Conservation (phyloP, 169 alveolate genomes). For the Plasmodium adleri region DNA sequence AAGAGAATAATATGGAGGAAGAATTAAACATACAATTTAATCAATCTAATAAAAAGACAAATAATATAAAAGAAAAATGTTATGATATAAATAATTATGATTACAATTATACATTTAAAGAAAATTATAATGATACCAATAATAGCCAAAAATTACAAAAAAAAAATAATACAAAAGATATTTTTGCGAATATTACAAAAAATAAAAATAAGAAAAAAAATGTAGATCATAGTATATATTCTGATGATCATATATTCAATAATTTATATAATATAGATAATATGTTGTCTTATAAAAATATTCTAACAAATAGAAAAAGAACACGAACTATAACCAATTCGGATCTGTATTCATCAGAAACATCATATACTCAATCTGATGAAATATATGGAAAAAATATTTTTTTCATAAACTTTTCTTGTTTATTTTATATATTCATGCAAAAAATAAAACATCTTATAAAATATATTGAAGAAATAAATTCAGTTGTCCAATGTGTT, state of each 20-base stretch:
- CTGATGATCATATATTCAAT: too few relatives aligned
- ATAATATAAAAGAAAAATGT: too few relatives aligned
- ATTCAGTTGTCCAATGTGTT: slow-evolving; percentile 42
- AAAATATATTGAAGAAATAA: slow-evolving; percentile 64
- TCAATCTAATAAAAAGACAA: too few relatives aligned
- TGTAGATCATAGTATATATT: neutral
- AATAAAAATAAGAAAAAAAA: neutral
- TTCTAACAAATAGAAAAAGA: neutral
- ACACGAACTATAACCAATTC: neutral
- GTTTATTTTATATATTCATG: slow-evolving; percentile 26
- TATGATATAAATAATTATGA: too few relatives aligned
- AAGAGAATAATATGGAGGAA: too few relatives aligned
- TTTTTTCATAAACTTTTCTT: slow-evolving; percentile 55
- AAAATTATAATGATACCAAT: too few relatives aligned
- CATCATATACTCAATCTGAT: neutral
- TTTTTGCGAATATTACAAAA: neutral
- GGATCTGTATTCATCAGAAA: neutral
- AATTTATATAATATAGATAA: too few relatives aligned
- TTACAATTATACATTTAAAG: too few relatives aligned
- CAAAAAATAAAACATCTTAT: slow-evolving; percentile 27
- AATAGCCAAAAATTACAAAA: too few relatives aligned
- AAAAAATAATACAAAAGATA: too few relatives aligned
- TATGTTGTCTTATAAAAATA: neutral
- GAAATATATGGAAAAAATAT: slow-evolving; percentile 25
- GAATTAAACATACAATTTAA: too few relatives aligned